Evolutionary conservation across 306 rosid species (phyloP).

Genomic region (Trifolium dubium): DNA sequence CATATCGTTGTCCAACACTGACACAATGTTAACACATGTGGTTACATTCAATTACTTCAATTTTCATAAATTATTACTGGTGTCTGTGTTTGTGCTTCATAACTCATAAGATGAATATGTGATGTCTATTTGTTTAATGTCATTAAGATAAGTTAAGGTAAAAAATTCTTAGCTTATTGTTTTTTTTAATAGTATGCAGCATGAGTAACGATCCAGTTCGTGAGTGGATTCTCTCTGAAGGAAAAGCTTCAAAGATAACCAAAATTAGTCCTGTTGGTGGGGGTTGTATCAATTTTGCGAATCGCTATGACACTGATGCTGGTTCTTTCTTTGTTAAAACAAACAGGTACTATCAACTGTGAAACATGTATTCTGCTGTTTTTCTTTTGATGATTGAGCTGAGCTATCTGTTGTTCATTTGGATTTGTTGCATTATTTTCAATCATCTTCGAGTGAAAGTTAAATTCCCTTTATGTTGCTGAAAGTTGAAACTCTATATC

Average conservation of each 20-base stretch:
- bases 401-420: slow-evolving; percentile 7
- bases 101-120: neutral
- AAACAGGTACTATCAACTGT: slow-evolving; percentile 62
- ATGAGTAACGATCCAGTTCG: slow-evolving; percentile 84
- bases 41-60: neutral
- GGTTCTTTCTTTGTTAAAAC: slow-evolving; percentile 93
- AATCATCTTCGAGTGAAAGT: neutral
- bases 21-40: neutral
- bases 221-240: slow-evolving; percentile 88
- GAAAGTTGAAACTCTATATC: slow-evolving; percentile 54
- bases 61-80: neutral
- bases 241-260: slow-evolving; percentile 77
- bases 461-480: slow-evolving; percentile 4
- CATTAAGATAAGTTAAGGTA: neutral
- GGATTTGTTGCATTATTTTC: slow-evolving; percentile 15
- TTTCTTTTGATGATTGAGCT: neutral
- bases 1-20: too few species aligned
- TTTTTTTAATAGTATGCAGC: slow-evolving; percentile 59
- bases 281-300: slow-evolving; percentile 87
- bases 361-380: neutral
- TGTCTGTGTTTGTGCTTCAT: neutral
- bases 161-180: slow-evolving; percentile 23
- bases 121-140: slow-evolving; percentile 14
- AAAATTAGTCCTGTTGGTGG: slow-evolving; percentile 85
- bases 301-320: slow-evolving; percentile 79